phyloP scores from a whole-genome alignment of 129 eudicot species.

The Tagetes erecta region DNA sequence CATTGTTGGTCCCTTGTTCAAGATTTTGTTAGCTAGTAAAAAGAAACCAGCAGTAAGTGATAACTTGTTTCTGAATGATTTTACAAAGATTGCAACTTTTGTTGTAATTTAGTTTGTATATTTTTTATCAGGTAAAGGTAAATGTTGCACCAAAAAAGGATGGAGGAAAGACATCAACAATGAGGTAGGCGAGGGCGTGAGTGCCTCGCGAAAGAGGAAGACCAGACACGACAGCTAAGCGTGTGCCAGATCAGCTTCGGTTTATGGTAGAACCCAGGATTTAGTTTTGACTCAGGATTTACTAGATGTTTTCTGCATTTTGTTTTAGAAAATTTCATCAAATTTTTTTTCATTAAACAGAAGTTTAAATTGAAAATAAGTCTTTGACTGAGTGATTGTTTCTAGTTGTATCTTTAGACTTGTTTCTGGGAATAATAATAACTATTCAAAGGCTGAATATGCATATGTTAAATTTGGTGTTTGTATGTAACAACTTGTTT shows the following conservation, averaged over 20 bases:
- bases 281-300: neutral
- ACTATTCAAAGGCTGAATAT: too few relatives aligned
- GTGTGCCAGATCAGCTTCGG: slow-evolving; percentile 10
- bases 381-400: too few relatives aligned
- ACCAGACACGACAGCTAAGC: slow-evolving; percentile 46
- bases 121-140: slow-evolving; percentile 30
- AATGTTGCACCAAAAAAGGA: slow-evolving; percentile 31
- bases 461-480: too few relatives aligned
- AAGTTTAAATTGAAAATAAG: too few relatives aligned
- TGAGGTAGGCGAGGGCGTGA: slow-evolving; percentile 39
- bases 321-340: too few relatives aligned
- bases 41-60: slow-evolving; percentile 52
- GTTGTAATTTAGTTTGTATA: neutral
- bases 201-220: slow-evolving; percentile 52
- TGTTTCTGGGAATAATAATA: too few relatives aligned
- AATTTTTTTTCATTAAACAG: too few relatives aligned
- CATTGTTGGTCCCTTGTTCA: slow-evolving; percentile 44
- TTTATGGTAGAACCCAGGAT: slow-evolving; percentile 27
- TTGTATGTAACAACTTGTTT: too few relatives aligned
- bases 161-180: slow-evolving; percentile 34
- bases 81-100: neutral
- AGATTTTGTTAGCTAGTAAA: slow-evolving; percentile 52
- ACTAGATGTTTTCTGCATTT: too few relatives aligned
- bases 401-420: too few relatives aligned
- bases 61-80: neutral